Evolutionary conservation across 768 basidiomycete species (phyloP).

Genomic region (Agaricus subrufescens): DNA sequence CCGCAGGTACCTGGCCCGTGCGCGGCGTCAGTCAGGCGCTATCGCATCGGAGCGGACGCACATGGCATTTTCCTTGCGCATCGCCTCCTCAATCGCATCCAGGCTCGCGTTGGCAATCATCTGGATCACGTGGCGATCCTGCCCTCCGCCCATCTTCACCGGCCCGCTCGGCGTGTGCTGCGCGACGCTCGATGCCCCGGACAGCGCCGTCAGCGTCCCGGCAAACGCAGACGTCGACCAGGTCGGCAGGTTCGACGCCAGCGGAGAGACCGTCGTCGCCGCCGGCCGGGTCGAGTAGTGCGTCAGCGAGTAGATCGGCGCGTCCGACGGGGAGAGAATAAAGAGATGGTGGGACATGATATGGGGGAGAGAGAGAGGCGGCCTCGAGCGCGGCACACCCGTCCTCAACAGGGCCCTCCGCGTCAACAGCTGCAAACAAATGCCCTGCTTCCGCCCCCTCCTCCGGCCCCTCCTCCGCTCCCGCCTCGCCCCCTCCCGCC

Average conservation of each 20-base stretch:
- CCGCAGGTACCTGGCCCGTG: conserved; percentile 77
- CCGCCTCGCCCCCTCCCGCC: neutral
- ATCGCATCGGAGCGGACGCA: conserved; percentile 31
- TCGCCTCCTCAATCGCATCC: conserved; percentile 92
- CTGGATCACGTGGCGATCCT: conserved; percentile 92
- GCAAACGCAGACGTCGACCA: conserved; percentile 93
- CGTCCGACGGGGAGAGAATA: conserved; percentile 80
- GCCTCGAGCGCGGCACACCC: neutral
- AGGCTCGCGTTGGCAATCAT: conserved; percentile 98
- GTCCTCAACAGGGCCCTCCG: neutral
- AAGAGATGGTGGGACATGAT: conserved; percentile 86
- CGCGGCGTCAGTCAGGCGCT: neutral
- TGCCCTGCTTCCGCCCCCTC: conserved; percentile 2
- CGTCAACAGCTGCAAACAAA: conserved; percentile 10
- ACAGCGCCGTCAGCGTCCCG: conserved; percentile 81
- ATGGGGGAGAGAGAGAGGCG: neutral
- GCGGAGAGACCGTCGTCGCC: conserved; percentile 53
- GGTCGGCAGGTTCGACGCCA: conserved; percentile 79
- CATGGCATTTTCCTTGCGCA: conserved; percentile 79
- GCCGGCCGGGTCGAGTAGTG: conserved; percentile 77
- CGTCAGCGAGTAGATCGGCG: conserved; percentile 78
- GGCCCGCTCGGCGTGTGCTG: conserved; percentile 65
- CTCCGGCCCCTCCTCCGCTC: neutral
- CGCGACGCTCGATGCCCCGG: conserved; percentile 74
- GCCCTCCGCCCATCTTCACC: conserved; percentile 71